Conservation (phyloP, 192 early-diverging fungal species). For the Thamnidium elegans region DNA sequence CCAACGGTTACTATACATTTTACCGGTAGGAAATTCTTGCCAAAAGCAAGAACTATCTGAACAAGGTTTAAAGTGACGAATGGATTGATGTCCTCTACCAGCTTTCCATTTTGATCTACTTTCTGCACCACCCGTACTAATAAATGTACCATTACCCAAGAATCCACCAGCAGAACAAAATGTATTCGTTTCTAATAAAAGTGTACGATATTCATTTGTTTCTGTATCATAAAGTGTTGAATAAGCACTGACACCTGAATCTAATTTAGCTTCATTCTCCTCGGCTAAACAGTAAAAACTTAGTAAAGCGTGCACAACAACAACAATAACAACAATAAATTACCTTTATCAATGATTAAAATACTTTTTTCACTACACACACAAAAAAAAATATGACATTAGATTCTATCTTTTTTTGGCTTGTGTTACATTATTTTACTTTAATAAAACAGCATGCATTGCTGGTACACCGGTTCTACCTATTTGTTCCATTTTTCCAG, state of each 20-base stretch:
- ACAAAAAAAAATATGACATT: conserved; percentile 32
- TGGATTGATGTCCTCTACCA: conserved; percentile 38
- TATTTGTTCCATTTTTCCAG: conserved; percentile 41
- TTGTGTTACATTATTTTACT: conserved; percentile 18
- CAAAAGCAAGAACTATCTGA: conserved; percentile 40
- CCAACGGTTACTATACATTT: conserved; percentile 48
- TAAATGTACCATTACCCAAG: conserved; percentile 45
- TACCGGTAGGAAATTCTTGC: conserved; percentile 38
- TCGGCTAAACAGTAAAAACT: conserved; percentile 30
- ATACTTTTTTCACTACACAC: conserved; percentile 45
- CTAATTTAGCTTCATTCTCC: conserved; percentile 34
- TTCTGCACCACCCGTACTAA: conserved; percentile 51
- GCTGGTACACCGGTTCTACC: conserved; percentile 50
- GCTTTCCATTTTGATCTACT: conserved; percentile 20
- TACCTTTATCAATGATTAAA: conserved; percentile 57
- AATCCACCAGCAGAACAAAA: conserved; percentile 58
- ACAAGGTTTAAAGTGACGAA: conserved; percentile 49
- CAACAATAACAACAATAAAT: no score
- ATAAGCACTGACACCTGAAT: conserved; percentile 40
- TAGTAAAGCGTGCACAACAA: no score
- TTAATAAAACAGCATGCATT: conserved; percentile 43
- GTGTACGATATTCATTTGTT: conserved; percentile 39
- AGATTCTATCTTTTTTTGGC: not conserved
- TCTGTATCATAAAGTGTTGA: conserved; percentile 45
- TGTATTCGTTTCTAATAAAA: conserved; percentile 47